Conservation (phyloP, 345 rosid genomes). For the Syzygium grande region DNA sequence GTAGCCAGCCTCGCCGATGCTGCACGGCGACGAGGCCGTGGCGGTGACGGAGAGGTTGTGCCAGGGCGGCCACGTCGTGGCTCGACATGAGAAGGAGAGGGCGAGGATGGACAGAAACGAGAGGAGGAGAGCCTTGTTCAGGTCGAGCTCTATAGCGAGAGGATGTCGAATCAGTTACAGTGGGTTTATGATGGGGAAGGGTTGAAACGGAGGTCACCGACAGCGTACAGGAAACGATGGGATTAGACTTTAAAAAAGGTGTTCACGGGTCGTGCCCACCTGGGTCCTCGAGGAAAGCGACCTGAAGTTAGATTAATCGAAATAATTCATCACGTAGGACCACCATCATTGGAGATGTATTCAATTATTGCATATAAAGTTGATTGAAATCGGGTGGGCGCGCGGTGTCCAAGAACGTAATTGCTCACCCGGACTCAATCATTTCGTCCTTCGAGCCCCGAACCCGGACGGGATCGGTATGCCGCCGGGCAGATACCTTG, state of each 20-base stretch:
- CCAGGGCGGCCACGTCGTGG: neutral
- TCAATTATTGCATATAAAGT: neutral
- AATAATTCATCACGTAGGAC: neutral
- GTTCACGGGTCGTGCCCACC: neutral
- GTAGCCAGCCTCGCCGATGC: rapidly evolving
- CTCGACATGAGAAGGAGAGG: neutral
- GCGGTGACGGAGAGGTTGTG: neutral
- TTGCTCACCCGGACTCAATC: neutral
- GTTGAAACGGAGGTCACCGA: neutral
- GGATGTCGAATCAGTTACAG: neutral
- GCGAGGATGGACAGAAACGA: neutral
- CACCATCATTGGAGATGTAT: neutral
- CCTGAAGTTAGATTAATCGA: neutral
- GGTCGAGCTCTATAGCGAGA: neutral
- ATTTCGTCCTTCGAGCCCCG: neutral
- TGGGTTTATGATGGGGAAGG: neutral
- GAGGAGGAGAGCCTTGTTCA: neutral
- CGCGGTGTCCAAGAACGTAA: neutral
- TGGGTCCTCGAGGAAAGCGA: neutral
- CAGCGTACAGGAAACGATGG: neutral
- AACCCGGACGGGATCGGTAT: neutral
- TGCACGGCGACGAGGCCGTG: neutral
- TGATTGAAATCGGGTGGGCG: neutral
- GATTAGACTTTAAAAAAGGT: neutral
- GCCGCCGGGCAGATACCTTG: no score